Conservation (phyloP, 176 grass and related monocot genomes). For the Panicum miliaceum region DNA sequence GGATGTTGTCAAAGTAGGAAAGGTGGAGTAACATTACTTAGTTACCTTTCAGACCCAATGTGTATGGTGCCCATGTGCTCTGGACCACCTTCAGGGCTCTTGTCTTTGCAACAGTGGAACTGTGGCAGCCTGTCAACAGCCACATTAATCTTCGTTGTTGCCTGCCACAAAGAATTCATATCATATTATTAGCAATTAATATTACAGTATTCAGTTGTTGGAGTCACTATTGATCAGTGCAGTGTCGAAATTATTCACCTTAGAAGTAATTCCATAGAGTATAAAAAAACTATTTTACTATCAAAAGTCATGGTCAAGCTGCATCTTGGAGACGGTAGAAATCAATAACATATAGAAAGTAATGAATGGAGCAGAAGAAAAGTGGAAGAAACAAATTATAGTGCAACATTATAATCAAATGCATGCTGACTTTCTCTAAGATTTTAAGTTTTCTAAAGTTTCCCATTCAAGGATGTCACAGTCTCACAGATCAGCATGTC, state of each 20-base stretch:
- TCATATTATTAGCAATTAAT: slow-evolving; percentile 31
- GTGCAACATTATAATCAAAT: too few relatives aligned
- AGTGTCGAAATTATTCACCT: not conserved
- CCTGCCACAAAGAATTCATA: slow-evolving; percentile 54
- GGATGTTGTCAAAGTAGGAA: slow-evolving; percentile 1
- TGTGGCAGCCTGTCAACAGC: slow-evolving; percentile 94
- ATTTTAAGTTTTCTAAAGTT: not conserved
- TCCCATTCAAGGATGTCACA: not conserved
- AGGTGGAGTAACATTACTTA: slow-evolving; percentile 12
- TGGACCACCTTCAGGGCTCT: slow-evolving; percentile 64
- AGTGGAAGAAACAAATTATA: too few relatives aligned
- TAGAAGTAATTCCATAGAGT: not conserved
- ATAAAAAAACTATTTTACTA: not conserved
- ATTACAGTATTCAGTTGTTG: slow-evolving; percentile 17
- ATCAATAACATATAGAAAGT: too few relatives aligned
- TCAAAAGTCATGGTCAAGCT: not conserved
- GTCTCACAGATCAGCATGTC: not conserved
- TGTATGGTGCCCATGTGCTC: slow-evolving; percentile 98
- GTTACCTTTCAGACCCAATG: slow-evolving; percentile 93
- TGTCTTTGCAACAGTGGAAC: slow-evolving; percentile 76
- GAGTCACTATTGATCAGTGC: not conserved
- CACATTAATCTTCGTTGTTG: slow-evolving; percentile 96
- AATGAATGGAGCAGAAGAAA: too few relatives aligned
- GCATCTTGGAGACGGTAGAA: not conserved
- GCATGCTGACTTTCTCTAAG: not conserved